Evolutionary conservation across 2,329 filamentous ascomycete species (phyloP).

Genomic region (Fusarium sp.): DNA sequence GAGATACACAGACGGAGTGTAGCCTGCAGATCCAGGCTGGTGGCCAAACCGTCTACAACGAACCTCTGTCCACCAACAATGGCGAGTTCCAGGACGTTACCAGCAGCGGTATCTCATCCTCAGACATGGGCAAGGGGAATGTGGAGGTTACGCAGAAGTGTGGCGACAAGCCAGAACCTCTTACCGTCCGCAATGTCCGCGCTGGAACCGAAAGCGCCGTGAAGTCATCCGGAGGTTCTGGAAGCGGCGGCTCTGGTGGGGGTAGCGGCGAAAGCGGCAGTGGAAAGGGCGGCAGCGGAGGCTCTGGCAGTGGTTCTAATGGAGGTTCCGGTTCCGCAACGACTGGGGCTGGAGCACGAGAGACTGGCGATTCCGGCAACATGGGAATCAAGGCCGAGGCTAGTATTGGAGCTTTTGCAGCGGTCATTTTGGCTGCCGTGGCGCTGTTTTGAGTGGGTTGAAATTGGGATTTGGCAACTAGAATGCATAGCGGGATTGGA

Average conservation of each 20-base stretch:
- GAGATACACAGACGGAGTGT: conserved; percentile 30
- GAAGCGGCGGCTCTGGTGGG: conserved; percentile 6
- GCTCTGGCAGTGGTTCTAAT: neutral
- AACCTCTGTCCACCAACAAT: conserved; percentile 30
- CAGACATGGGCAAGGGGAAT: conserved; percentile 26
- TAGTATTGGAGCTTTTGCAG: conserved; percentile 24
- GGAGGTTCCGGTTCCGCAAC: conserved; percentile 17
- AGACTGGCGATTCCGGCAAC: conserved; percentile 23
- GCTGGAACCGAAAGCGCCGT: conserved; percentile 28
- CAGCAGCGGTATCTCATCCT: conserved; percentile 32
- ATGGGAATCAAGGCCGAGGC: conserved; percentile 14
- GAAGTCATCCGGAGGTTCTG: conserved; percentile 23
- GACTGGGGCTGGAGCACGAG: conserved; percentile 16
- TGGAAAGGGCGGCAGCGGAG: neutral
- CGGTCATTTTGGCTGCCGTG: conserved; percentile 19
- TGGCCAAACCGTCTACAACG: conserved; percentile 30
- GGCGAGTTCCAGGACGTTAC: conserved; percentile 34
- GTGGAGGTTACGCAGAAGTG: conserved; percentile 25
- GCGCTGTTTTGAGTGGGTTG: conserved; percentile 7
- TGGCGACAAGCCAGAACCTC: conserved; percentile 23
- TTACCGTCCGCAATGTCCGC: conserved; percentile 32
- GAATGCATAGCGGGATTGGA: conserved; percentile 5
- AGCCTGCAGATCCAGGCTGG: conserved; percentile 28
- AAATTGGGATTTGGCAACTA: neutral
- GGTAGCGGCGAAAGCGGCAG: neutral